phyloP scores from a whole-genome alignment of 2,329 filamentous ascomycete species.

The Dichotomopilus funicola region DNA sequence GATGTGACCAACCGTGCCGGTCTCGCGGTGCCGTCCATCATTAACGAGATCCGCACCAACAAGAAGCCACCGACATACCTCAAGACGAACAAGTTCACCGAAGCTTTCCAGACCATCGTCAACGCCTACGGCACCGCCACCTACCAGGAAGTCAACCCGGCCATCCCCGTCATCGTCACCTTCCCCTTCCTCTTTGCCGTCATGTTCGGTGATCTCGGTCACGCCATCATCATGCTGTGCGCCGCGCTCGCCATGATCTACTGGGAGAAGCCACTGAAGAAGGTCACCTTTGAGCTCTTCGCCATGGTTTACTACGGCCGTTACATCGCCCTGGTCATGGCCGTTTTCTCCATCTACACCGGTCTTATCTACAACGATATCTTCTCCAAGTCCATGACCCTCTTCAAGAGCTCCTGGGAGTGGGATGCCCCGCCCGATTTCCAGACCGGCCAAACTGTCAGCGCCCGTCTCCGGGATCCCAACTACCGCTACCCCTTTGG shows the following conservation, averaged over 20 bases:
- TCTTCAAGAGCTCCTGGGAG: constrained; percentile 87
- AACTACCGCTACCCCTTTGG: constrained; percentile 91
- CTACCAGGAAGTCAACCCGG: constrained; percentile 95
- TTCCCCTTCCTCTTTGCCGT: constrained; percentile 99
- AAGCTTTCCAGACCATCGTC: constrained; percentile 98
- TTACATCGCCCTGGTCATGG: constrained; percentile 98
- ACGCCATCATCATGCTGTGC: constrained; percentile 80
- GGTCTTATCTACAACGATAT: constrained; percentile 96
- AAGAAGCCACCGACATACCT: constrained; percentile 97
- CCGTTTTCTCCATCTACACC: constrained; percentile 92
- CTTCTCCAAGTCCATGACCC: constrained; percentile 86
- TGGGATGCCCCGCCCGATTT: constrained; percentile 64
- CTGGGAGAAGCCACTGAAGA: constrained; percentile 88
- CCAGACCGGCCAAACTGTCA: constrained; percentile 56
- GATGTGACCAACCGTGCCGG: constrained; percentile 96
- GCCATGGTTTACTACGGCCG: constrained; percentile 98
- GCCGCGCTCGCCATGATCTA: constrained; percentile 91
- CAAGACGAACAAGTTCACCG: constrained; percentile 97
- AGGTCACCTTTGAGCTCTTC: constrained; percentile 88
- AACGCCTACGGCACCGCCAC: constrained; percentile 97
- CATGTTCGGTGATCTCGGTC: constrained; percentile 98
- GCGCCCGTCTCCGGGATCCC: constrained; percentile 54
- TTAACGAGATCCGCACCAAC: constrained; percentile 95
- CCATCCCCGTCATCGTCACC: constrained; percentile 88
- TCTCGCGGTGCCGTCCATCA: constrained; percentile 93